phyloP scores from a whole-genome alignment of 148 eudicot genomes.

The Beta vulgaris region DNA sequence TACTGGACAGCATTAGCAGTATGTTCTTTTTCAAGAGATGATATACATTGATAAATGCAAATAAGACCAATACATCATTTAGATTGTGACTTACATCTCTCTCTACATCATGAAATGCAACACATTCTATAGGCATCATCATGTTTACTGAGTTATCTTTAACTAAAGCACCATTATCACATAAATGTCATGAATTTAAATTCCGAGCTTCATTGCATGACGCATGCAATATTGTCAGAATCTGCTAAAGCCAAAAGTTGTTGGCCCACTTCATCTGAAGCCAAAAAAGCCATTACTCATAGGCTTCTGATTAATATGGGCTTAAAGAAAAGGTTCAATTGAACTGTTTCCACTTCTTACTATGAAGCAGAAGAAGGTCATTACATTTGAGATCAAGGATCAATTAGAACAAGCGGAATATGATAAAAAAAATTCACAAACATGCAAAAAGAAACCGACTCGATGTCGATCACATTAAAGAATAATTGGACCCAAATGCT shows the following conservation, averaged over 20 bases:
- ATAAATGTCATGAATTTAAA: not conserved
- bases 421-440: not conserved
- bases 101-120: not conserved
- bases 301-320: not conserved
- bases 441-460: constrained; percentile 1
- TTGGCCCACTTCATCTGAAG: not conserved
- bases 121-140: not conserved
- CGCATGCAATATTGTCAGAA: not conserved
- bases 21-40: not conserved
- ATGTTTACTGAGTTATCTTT: not conserved
- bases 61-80: not conserved
- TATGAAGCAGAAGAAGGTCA: not conserved
- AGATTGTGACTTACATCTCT: not conserved
- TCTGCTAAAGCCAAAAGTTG: not conserved
- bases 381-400: not conserved
- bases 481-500: not conserved
- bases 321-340: not conserved
- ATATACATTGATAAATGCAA: not conserved
- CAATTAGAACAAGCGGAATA: not conserved
- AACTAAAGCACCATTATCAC: not conserved
- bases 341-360: not conserved
- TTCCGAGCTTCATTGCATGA: not conserved
- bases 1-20: not conserved
- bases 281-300: not conserved
- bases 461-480: not conserved